Evolutionary conservation across 306 rosid genomes (phyloP), one percentile per base, ranked within the genome.

Genomic region (Albizia julibrissin): DNA sequence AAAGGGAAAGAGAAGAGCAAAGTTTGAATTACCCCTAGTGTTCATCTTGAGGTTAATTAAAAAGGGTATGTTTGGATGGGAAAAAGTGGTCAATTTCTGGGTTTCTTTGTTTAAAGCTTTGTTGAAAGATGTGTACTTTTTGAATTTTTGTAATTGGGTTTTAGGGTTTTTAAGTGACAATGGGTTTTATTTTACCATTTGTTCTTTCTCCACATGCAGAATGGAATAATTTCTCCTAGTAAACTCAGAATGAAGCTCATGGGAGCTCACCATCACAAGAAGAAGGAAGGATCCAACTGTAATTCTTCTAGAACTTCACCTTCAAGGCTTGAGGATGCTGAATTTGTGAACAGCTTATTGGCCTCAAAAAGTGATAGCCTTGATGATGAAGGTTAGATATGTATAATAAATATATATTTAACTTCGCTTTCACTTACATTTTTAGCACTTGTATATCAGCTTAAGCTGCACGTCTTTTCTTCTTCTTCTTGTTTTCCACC

Each of bases 241-340:
- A 95, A 95, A 81, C 87, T 95, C 29, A 89, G 98, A 85, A 93
- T 95, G 99, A 95, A 95, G 86, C 93, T 93, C 11, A 87, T 91
- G 81, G 98, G 98, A 19, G 83, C 97, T 82, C 97, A 89, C 75
- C 75, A 89, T 76, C 86, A 77, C 52, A 88, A 81, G 49, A 95
- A 89, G 87, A 94, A 91, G 81, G 92, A 90, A 84, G 98, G 95
- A 82, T 95, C 99, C 87, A 93, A 90, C 85, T 83, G 86, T 84
- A 93, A 90, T 90, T 95, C 99, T 64, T 86, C 98, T 22, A 93
- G 99, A 89, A 93, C 98, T 69, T 95, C 99, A 49, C 99, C 99
- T 80, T 85, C 99, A 39, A 91, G 89, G 85, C 68, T 88, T 79
- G 94, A 85, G 11, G 94, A 95, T 83, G 42, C 93, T 31, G 98